Evolutionary conservation across 2,329 filamentous ascomycete genomes (phyloP), one percentile per base, ranked within the genome.

Genomic region (Stachybotrys echinatus): DNA sequence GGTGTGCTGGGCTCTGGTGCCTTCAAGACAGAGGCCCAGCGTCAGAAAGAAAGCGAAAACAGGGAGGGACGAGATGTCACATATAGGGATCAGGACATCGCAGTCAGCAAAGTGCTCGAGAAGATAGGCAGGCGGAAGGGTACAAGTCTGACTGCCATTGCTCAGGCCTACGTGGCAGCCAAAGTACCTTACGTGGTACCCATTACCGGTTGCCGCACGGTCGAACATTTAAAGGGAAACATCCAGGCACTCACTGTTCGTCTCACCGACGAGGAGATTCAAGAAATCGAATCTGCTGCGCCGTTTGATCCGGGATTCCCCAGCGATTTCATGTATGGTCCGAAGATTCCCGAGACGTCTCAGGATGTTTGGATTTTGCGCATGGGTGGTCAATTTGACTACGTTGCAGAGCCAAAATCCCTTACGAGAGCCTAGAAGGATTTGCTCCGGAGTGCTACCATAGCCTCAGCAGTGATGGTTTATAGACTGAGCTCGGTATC

Each of bases 141-240:
- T 48, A 66, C 62, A 6, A 51, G 57, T 38, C 58, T 68, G 49
- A 68, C 66, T 19, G 64, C 61, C 50, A 58, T 71, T 27, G 84
- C 84, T 8, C 65, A 88, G 12, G 84, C 84, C 2, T 88, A 88
- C 55, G 79, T 87, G 14, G 74, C 84, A 72, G 73, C 77, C 48
- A 87, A 87, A 66, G 70, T 80, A 1, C 77, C 82, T 0, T 78
- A 85, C 56, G 79, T 87, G 73, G 20, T 45, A 14, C 42, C 42
- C 22, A 45, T 45, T 22, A 45, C 27, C 14, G 42, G 42, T n/a
- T 19, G 42, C 42, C 42, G 84, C 8, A 87, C 80, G 54, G 65
- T 85, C 12, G 77, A 82, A 49, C 84, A 88, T 61, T 65, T 88
- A 18, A 74, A 81, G 58, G 74, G 73, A 49, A 88, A 87, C 59